phyloP scores from a whole-genome alignment of 805 yeast genomes.

The Ogataea parapolymorpha region DNA sequence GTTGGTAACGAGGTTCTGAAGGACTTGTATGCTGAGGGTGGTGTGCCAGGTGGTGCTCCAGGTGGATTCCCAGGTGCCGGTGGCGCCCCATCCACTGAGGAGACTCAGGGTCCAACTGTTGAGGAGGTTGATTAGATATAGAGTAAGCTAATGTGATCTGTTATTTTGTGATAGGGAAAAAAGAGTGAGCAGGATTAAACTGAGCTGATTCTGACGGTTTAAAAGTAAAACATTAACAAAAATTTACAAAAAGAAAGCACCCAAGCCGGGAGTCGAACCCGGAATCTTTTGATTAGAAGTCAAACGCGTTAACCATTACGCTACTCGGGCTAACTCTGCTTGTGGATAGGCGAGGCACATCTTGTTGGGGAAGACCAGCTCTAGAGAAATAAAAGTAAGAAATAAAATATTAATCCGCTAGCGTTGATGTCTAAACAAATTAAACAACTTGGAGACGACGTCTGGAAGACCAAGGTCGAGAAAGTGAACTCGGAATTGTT shows the following conservation, averaged over 20 bases:
- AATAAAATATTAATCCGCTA: too few relatives aligned
- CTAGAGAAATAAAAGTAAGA: too few relatives aligned
- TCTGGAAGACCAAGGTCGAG: constrained; percentile 86
- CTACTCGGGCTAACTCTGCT: constrained; percentile 17
- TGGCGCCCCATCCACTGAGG: constrained; percentile 26
- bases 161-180: background rate
- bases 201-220: too few relatives aligned
- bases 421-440: constrained; percentile 35
- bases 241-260: constrained; percentile 8
- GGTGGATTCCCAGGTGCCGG: constrained; percentile 33
- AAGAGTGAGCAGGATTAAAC: background rate
- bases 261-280: constrained; percentile 59
- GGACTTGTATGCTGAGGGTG: constrained; percentile 93
- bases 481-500: constrained; percentile 91
- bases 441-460: constrained; percentile 70
- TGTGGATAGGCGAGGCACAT: too few relatives aligned
- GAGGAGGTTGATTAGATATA: constrained; percentile 68
- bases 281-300: constrained; percentile 64
- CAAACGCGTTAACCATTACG: constrained; percentile 68
- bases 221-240: background rate
- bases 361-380: too few relatives aligned
- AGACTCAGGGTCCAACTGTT: constrained; percentile 63
- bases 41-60: constrained; percentile 60
- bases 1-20: constrained; percentile 95
- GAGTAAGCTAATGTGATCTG: constrained; percentile 5